Percentiles rank a stretch among this genome's conserved stretches.
Evolutionary conservation across 768 basidiomycete genomes (phyloP).

Genomic region (Lentinula raphanica): DNA sequence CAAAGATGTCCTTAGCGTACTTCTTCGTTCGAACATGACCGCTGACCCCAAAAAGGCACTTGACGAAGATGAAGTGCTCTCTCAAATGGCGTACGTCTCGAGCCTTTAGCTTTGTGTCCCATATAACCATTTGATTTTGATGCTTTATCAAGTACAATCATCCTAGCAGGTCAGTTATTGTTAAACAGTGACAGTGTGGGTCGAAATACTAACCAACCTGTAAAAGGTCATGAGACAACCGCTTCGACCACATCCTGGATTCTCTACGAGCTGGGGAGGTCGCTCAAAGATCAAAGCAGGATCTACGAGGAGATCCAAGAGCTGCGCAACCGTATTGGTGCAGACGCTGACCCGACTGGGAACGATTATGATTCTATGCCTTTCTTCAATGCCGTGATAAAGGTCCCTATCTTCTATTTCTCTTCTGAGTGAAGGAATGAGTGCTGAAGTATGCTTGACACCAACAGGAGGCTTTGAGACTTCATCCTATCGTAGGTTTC

Average conservation of each 20-base stretch:
- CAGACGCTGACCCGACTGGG: conserved; percentile 11
- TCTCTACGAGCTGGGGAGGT: conserved; percentile 54
- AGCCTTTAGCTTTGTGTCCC: background rate
- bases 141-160: conserved; percentile 26
- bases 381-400: conserved; percentile 20
- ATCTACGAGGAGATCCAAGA: conserved; percentile 54
- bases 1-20: background rate
- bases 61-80: conserved; percentile 43
- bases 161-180: conserved; percentile 33
- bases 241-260: conserved; percentile 50
- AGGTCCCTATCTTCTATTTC: conserved; percentile 12
- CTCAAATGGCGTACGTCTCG: conserved; percentile 34
- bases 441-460: too few relatives aligned
- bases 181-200: background rate
- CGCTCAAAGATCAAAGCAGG: conserved; percentile 51
- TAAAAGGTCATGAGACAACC: conserved; percentile 47
- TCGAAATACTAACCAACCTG: background rate
- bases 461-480: conserved; percentile 24
- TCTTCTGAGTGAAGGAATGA: too few relatives aligned
- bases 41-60: conserved; percentile 38
- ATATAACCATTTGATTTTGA: background rate
- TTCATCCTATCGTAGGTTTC: conserved; percentile 23
- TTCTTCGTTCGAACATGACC: conserved; percentile 49
- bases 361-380: conserved; percentile 29
- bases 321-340: conserved; percentile 10